Evolutionary conservation across 106 monocot genomes (phyloP), one percentile per base, ranked within the genome.

Genomic region (Cymbidium sinense): DNA sequence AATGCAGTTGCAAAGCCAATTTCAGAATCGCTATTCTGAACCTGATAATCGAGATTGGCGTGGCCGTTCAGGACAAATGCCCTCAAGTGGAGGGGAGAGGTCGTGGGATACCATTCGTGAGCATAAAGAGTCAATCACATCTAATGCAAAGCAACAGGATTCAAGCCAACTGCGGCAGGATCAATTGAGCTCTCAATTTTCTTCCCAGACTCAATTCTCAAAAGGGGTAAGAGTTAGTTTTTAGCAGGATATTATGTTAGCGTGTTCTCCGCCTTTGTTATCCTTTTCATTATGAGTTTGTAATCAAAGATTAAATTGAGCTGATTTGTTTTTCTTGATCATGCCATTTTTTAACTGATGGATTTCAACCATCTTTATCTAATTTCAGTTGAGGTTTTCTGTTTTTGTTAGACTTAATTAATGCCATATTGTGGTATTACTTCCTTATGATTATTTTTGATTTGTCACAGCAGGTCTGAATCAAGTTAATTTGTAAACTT

Each of bases 41-140:
- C 72, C 89, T 67, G 95, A 92, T 76, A 95, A 79, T 64, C 87
- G 88, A 77, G 95, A 92, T 81, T 95, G 95, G 95, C 89, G 91
- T 69, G 84, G 84, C 20, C 86, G 86, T 5, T 74, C 86, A 11
- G 83, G 62, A 69, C 83, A 84, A 74, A 27, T 62, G 28, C 78
- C 85, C 5, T 43, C 85, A 11, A 35, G 44, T 79, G 86, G 79
- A 78, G 91, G 91, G 43, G 94, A 94, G 55, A 90, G 84, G 61
- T 87, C 93, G 62, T 94, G 96, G 93, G 87, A 86, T 75, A 62
- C 81, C 30, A 52, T 79, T 50, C 91, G 81, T 55, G 90, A 93
- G 39, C 79, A 78, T 79, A 91, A 87, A 71, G 90, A 81, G 25
- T 82, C 80, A 3, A 31, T 52, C 77, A 77, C 64, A 75, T 73